phyloP scores from a whole-genome alignment of 257 asterid species.

The Nicotiana sylvestris region DNA sequence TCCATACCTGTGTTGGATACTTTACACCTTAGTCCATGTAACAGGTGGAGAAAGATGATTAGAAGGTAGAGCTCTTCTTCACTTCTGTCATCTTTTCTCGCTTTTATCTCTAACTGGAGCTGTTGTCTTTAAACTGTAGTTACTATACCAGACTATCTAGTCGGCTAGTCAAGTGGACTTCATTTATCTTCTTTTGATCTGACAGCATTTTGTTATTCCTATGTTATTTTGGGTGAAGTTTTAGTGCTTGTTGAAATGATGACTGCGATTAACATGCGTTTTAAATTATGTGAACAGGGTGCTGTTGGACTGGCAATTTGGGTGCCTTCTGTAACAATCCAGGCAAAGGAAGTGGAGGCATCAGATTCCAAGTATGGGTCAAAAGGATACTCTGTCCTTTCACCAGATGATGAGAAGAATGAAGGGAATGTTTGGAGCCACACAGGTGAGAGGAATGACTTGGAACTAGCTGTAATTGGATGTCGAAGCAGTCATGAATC shows the following conservation, averaged over 20 bases:
- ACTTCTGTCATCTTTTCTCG: background rate
- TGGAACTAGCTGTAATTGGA: constrained; percentile 63
- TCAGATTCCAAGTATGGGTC: constrained; percentile 42
- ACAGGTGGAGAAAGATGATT: background rate
- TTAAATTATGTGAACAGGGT: constrained; percentile 44
- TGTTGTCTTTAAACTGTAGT: background rate
- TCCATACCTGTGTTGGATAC: background rate
- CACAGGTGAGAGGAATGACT: constrained; percentile 42
- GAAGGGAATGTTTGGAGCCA: constrained; percentile 41
- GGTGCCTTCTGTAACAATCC: constrained; percentile 94
- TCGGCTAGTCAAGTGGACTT: background rate
- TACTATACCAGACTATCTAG: background rate
- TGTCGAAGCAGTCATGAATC: constrained; percentile 34
- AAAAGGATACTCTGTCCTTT: constrained; percentile 55
- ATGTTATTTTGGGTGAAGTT: background rate
- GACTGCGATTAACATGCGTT: background rate
- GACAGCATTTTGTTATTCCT: background rate
- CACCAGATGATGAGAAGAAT: constrained; percentile 58
- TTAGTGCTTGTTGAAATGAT: background rate
- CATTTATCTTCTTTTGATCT: background rate
- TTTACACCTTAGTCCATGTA: background rate
- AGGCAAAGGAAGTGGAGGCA: constrained; percentile 57
- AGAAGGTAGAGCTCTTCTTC: background rate
- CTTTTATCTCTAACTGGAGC: background rate
- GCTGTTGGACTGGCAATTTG: constrained; percentile 99